These are phyloP conservation scores for Ceratobasidium papillatum DNA, from an alignment of 1,284 basidiomycete genomes.

Conservation along the genomic window DNA sequence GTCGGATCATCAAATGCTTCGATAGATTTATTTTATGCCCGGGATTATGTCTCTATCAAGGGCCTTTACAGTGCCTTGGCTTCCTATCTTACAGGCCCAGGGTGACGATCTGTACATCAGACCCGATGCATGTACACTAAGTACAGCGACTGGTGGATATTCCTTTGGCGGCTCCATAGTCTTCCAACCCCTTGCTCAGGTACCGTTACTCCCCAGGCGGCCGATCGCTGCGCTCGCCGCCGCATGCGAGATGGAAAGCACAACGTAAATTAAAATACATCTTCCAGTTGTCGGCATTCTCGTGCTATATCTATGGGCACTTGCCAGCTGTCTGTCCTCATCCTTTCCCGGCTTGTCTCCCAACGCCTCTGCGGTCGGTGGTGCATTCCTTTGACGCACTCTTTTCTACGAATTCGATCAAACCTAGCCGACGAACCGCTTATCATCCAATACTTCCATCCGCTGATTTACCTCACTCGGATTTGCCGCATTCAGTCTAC, in stretches of 20 bases:
- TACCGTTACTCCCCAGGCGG: not conserved
- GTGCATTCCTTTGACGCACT: not conserved
- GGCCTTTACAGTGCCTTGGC: not conserved
- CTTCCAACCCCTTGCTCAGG: not conserved
- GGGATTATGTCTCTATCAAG: not conserved
- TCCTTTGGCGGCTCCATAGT: not conserved
- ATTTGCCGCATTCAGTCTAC: not conserved
- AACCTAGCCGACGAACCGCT: not conserved
- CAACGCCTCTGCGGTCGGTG: not conserved
- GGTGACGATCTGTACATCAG: not conserved
- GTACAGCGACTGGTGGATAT: not conserved
- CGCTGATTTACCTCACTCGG: not conserved
- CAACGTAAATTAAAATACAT: not conserved
- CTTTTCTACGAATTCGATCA: not conserved
- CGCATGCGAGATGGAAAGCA: conserved; percentile 14
- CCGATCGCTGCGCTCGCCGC: conserved; percentile 14
- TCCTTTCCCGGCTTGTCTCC: conserved; percentile 1
- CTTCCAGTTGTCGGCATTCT: not conserved
- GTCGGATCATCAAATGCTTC: not conserved
- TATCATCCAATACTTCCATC: too few relatives aligned
- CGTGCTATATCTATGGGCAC: not conserved
- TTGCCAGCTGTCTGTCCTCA: not conserved
- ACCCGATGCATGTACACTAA: not conserved
- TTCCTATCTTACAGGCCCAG: not conserved
- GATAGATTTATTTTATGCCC: not conserved